Evolutionary conservation across 768 basidiomycete species (phyloP), one percentile per base, ranked within the genome.

Genomic region (Lactarius evosmus): DNA sequence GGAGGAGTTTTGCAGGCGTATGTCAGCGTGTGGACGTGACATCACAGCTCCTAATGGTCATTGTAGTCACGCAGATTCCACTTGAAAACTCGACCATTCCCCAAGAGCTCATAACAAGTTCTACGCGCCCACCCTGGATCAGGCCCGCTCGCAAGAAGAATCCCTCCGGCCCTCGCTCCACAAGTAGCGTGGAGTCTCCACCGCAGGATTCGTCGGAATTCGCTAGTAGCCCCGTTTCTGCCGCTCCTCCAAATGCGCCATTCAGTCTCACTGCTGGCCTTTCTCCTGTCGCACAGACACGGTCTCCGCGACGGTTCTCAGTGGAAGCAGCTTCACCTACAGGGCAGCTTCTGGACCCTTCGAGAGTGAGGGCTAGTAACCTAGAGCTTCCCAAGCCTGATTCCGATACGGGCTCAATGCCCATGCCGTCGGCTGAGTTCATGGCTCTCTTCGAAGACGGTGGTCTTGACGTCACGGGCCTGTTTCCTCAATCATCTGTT

Each of bases 1-100:
- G 83, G 94, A 96, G 72, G 95, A 96, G 74, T 95, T 95, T 74
- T 96, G 95, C 77, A 85, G 94, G 72, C 77, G 94, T 91, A 73
- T 75, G 93, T 88, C 66, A 74, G 78, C 78, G 17, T 65, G 46
- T 60, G 25, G 19, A 33, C 6, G 4, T n/a, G 58, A 30, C 52
- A 25, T 36, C 14, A 12, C 22, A 33, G 38, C 27, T 50, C 46
- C 50, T 41, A 55, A 61, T 36, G 57, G 33, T 41, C 51, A 19
- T 60, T 67, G 1, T 69, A 90, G 87, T 89, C 70, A 93, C 92
- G 3, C 87, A 91, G 72, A 93, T 95, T 66, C 93, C 94, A 53
- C 82, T 95, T 55, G 92, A 95, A 52, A 75, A 78, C 70, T 79
- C 85, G 0, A 78, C 82, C 33, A 80, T 80, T 29, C 80, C 81